These are phyloP conservation scores for Halophytophthora polymorphica DNA, from an alignment of 352 stramenopile genomes.

Conservation along the genomic window DNA sequence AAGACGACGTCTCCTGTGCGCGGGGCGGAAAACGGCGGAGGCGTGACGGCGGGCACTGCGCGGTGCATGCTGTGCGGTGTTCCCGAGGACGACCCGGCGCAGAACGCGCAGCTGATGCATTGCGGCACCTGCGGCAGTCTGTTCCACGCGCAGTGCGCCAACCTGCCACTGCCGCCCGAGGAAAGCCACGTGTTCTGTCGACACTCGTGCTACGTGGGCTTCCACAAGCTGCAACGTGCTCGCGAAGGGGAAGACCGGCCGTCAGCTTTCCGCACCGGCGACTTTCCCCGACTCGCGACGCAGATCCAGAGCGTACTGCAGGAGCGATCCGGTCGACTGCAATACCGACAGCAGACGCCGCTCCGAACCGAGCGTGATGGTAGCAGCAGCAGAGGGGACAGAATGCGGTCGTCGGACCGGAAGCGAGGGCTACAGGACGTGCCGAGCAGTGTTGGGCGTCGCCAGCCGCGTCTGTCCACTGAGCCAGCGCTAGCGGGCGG, in stretches of 20 bases:
- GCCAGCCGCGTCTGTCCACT: slow-evolving; percentile 15
- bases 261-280: slow-evolving; percentile 21
- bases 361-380: slow-evolving; percentile 13
- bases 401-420: slow-evolving; percentile 22
- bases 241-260: slow-evolving; percentile 1
- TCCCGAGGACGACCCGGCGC: slow-evolving; percentile 5
- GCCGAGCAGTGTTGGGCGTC: slow-evolving; percentile 9
- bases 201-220: slow-evolving; percentile 59
- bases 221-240: slow-evolving; percentile 24
- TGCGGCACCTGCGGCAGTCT: slow-evolving; percentile 45
- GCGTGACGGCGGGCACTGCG: neutral
- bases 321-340: slow-evolving; percentile 26
- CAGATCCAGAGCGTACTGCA: slow-evolving; percentile 44
- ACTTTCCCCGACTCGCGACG: slow-evolving; percentile 42
- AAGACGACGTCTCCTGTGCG: neutral
- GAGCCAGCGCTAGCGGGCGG: slow-evolving; percentile 9
- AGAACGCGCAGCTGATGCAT: slow-evolving; percentile 35
- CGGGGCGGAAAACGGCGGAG: no score
- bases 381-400: slow-evolving; percentile 9
- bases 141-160: slow-evolving; percentile 71
- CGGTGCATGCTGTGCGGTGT: slow-evolving; percentile 29
- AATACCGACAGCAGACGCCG: slow-evolving; percentile 21
- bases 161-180: slow-evolving; percentile 56
- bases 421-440: slow-evolving; percentile 23
- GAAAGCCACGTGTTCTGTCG: slow-evolving; percentile 67